Evolutionary conservation across 306 rosid species (phyloP).

Genomic region (Medicago truncatula): DNA sequence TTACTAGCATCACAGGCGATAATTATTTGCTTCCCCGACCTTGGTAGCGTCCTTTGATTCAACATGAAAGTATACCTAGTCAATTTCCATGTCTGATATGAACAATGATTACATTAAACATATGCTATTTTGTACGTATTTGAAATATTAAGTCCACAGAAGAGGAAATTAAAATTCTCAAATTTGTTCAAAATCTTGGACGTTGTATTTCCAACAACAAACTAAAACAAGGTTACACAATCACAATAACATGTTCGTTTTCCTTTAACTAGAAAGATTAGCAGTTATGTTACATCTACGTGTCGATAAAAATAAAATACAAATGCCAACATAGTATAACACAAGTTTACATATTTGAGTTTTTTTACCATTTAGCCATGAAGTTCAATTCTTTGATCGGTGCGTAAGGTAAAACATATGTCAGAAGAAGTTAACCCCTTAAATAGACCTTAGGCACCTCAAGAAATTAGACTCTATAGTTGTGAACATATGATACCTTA

Average conservation of each 20-base stretch:
- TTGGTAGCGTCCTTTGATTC: slow-evolving; percentile 21
- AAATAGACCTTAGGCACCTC: too few relatives aligned
- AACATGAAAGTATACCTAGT: slow-evolving; percentile 20
- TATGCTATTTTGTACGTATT: slow-evolving; percentile 1
- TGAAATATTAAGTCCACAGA: slow-evolving; percentile 4
- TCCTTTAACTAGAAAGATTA: background rate
- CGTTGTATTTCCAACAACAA: background rate
- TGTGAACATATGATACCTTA: too few relatives aligned
- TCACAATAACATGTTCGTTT: background rate
- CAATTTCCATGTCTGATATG: slow-evolving; percentile 37
- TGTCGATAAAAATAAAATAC: too few relatives aligned
- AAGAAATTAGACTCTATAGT: too few relatives aligned
- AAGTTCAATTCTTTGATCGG: too few relatives aligned
- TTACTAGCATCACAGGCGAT: slow-evolving; percentile 28
- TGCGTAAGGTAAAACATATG: too few relatives aligned
- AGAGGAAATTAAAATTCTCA: background rate
- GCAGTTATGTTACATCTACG: too few relatives aligned
- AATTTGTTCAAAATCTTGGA: background rate
- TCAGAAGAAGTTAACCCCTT: too few relatives aligned
- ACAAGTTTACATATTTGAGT: too few relatives aligned
- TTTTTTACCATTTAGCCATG: too few relatives aligned
- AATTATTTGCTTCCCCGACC: slow-evolving; percentile 17
- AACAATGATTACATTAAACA: slow-evolving; percentile 20
- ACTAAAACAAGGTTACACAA: background rate
- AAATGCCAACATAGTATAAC: too few relatives aligned